phyloP scores from a whole-genome alignment of 2,329 filamentous ascomycete species.

The Cordyceps cateniannulata region DNA sequence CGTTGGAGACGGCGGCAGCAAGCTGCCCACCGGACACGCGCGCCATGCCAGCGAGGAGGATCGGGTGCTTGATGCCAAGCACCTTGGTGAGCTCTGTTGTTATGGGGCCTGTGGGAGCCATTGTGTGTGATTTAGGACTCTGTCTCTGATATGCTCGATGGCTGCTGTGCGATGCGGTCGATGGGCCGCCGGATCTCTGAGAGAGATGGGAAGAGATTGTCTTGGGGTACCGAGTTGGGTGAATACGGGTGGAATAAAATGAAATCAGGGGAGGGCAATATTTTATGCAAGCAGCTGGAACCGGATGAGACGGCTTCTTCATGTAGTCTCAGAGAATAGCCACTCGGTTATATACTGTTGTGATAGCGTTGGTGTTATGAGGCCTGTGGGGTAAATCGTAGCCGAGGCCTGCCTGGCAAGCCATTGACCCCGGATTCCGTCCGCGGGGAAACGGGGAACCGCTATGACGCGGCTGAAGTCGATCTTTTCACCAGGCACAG shows the following conservation, averaged over 20 bases:
- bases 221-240: background rate
- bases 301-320: background rate
- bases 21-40: slow-evolving; percentile 73
- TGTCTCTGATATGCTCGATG: background rate
- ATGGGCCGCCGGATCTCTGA: no score
- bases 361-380: background rate
- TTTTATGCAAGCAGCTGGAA: background rate
- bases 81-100: slow-evolving; percentile 72
- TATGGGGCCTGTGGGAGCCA: slow-evolving; percentile 43
- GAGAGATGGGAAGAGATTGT: background rate
- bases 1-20: slow-evolving; percentile 82
- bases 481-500: background rate
- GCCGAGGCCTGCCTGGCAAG: slow-evolving; percentile 1
- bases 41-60: slow-evolving; percentile 92
- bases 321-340: background rate
- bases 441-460: background rate
- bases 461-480: background rate
- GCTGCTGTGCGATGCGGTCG: no score
- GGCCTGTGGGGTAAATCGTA: slow-evolving; percentile 4
- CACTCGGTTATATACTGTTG: background rate
- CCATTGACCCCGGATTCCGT: background rate
- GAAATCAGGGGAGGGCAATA: background rate
- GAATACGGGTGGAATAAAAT: background rate
- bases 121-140: background rate
- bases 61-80: slow-evolving; percentile 78